Base-by-base conservation (phyloP, 108 stramenopile species). In the Ochromonas danica region DNA sequence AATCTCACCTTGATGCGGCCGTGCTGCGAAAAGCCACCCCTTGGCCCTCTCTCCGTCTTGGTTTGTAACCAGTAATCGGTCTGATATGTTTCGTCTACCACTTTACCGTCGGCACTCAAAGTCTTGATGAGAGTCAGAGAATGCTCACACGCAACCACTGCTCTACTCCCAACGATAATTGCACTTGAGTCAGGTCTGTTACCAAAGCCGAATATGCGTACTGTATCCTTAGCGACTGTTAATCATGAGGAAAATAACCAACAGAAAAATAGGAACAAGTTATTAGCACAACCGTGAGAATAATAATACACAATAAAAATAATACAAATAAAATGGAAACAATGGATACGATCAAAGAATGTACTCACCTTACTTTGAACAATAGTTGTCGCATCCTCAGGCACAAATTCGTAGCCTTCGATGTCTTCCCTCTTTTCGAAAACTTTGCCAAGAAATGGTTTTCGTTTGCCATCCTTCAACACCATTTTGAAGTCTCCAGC, bases 241-340 rank as follows among this genome's bases (percentile, higher is more conserved):
- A 57, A 57, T 57, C 51, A 57, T 57, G 22, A 57, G 51, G 51
- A 57, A 57, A 57, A 57, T 57, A 57, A 57, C 51, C 51, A 57
- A 57, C 51, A 57, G 51, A 57, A 57, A 57, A 57, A 57, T 57
- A 57, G 51, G 51, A 57, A 57, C 51, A 57, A 57, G 51, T 57
- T 57, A 57, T 57, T 57, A 57, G 51, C 51, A 57, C 51, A 57
- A 57, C 51, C 51, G 51, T 57, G 51, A 57, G 51, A 57, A 57
- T 57, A 57, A 57, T 57, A 57, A 57, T 57, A 57, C 51, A 57
- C 51, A 57, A 57, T 57, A 57, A 57, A 57, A 57, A 57, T 57
- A 57, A 57, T 57, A 57, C 51, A 57, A 57, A 57, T 57, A 57
- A 57, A 57, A 57, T 57, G 51, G 51, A 57, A 57, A 57, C 51